Evolutionary conservation across 2,329 filamentous ascomycete genomes (phyloP), one percentile per base, ranked within the genome.

Genomic region (Fusarium decemcellulare): DNA sequence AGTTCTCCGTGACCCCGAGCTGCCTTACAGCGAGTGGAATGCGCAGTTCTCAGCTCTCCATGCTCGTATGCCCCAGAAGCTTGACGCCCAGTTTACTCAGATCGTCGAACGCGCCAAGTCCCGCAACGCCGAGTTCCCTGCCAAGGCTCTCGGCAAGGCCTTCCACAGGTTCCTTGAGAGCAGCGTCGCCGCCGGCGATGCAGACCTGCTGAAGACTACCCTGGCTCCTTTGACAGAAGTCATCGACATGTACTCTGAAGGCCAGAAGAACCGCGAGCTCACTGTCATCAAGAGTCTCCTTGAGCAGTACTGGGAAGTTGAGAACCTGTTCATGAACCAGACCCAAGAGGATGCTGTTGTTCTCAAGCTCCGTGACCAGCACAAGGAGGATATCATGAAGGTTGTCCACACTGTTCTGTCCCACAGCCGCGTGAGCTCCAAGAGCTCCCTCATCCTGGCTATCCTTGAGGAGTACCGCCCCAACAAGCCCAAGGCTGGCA

Each of bases 11-110:
- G 90, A 97, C 76, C 90, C 92, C 2, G 95, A 98, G 76, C 88
- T 99, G 68, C 96, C 96, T 2, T 99, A 96, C 79, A 94, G 95
- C 80, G 94, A 99, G 81, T 99, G 95, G 93, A 94, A 92, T 68
- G 93, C 95, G 7, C 94, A 98, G 78, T 96, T 97, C 73, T 97
- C 96, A 51, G 96, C 96, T 23, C 88, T 99, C n/a, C 95, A 98
- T 81, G 93, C 95, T 8, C 93, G 96, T 75, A 99, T 98, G 93
- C 96, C 96, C 0, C 92, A 95, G 78, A 98, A 95, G 83, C 90
- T 99, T 32, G 95, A 98, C 74, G 81, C 90, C 23, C 90, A 89
- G 70, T 91, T 99, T 71, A 90, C 91, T 12, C 93, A 96, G 75
- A 91, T 97, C 46, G 92, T 98, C 54, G 95, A 98, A 63, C 91